phyloP scores from a whole-genome alignment of 139 green algal species.

The Bryopsis sp. region DNA sequence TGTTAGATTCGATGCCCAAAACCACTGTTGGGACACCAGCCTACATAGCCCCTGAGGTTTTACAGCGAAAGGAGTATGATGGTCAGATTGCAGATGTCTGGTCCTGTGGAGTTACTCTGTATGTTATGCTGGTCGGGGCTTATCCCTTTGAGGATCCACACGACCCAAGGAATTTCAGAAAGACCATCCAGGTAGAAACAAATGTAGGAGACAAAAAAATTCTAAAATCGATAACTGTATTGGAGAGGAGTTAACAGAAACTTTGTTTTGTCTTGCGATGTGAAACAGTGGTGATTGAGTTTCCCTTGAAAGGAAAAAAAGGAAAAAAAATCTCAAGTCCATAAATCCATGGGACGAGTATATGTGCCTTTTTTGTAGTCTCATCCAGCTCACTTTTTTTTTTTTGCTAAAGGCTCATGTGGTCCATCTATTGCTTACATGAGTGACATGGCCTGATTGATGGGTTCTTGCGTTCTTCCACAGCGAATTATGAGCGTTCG shows the following conservation, averaged over 20 bases:
- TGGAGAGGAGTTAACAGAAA: no score
- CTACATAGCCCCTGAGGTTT: constrained; percentile 95
- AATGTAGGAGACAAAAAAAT: no score
- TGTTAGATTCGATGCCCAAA: constrained; percentile 91
- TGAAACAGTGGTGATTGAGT: constrained; percentile 13
- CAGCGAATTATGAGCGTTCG: constrained; percentile 86
- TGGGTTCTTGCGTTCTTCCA: background rate
- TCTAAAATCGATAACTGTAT: no score
- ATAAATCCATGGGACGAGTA: no score
- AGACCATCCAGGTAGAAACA: constrained; percentile 97
- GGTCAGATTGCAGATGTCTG: constrained; percentile 94
- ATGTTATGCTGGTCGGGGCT: constrained; percentile 94
- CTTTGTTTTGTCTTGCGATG: no score
- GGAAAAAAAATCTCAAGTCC: no score
- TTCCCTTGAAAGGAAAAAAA: background rate
- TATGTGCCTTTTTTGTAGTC: no score
- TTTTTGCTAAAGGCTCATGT: no score
- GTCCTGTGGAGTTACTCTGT: constrained; percentile 95
- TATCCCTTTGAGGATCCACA: constrained; percentile 97
- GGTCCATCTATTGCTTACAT: no score
- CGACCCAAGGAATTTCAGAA: constrained; percentile 94
- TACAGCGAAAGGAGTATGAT: constrained; percentile 78
- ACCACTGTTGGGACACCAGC: constrained; percentile 97
- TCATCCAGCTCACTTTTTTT: no score
- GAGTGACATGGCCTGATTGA: no score